Base-by-base conservation (phyloP, 768 basidiomycete genomes). In the Symmetrospora coprosmae region DNA sequence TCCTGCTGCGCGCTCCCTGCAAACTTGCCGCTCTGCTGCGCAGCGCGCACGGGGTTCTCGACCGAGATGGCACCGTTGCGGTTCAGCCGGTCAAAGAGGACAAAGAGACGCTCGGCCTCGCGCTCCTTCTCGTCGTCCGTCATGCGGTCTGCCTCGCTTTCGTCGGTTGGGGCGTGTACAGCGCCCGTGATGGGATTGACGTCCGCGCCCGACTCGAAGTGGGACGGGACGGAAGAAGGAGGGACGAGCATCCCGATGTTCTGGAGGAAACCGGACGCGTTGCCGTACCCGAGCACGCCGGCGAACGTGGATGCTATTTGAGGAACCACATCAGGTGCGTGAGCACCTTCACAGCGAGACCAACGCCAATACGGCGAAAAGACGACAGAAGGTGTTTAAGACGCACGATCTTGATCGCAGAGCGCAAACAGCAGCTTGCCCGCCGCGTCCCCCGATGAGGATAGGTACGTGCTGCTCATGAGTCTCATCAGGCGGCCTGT, bases 91-190 rank as follows among this genome's bases (percentile, higher is more conserved):
- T 94, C 87, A 68, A 99, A 97, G 19, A 97, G 76, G 33, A 85
- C 82, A 68, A 96, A 87, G 39, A 99, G 75, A 69, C 83, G 83
- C 76, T 96, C 91, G 53, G 90, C 85, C 74, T 99, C 94, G 9
- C 74, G 75, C 70, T 94, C 88, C 72, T 92, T 94, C 77, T 99
- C 92, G 70, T 91, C 90, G 30, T 91, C 84, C 0, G 88, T 84
- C 90, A 99, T 92, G 23, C 65, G 53, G 8, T 59, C 60, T 30
- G 64, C 74, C 3, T 74, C 76, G 71, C 56, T 43, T 17, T 76
- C 67, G 46, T 73, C 75, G 9, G 27, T 13, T 0, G 53, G 61
- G 14, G 41, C 27, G 5, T 66, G 63, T 60, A 76, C 78, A 13
- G 81, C 81, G n/a, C 88, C 89, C 1, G 90, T 92, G 69, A 87